Evolutionary conservation across 306 rosid genomes (phyloP), one percentile per base, ranked within the genome.

Genomic region (Trifolium subterraneum): DNA sequence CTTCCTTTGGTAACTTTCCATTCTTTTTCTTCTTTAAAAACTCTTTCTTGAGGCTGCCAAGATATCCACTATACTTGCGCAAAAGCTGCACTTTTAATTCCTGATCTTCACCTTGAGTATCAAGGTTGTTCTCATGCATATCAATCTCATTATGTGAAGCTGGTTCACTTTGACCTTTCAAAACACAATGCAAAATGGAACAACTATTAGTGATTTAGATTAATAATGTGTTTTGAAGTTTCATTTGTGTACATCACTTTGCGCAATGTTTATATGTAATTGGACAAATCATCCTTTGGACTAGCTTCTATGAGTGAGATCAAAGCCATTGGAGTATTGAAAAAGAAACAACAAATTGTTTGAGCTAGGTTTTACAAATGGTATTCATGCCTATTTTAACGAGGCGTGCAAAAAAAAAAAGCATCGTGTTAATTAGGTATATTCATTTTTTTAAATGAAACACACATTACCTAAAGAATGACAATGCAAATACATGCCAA

Each of bases 1-100:
- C 99, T 74, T 94, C 99, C 79, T 90, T 94, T 3, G 97, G 99
- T 58, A 94, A 86, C 82, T 92, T 94, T 18, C 99, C 98, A 68
- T 94, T 94, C 88, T 94, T 92, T 79, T 93, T 81, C 88, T 94
- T 94, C 90, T 92, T 94, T 92, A 92, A 74, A 86, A 94, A 92
- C 44, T 94, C 99, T 80, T 94, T 95, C 87, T 92, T 94, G 54
- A 94, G 87, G 65, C 96, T 89, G 20, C 99, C 99, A 0, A 94
- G 73, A 77, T 88, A 92, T 66, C 99, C 98, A 6, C 97, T 94
- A 82, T 94, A 94, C 78, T 88, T 94, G 50, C 93, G 87, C 79
- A 94, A 74, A 36, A 94, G 96, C 70, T 94, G 96, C 8, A 89
- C 88, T 56, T 92, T 94, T 0, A 94, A 81, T 65, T 94, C 99